These are phyloP conservation scores for Microdochium trichocladiopsis DNA, from an alignment of 2,329 filamentous ascomycete genomes.

Conservation along the genomic window DNA sequence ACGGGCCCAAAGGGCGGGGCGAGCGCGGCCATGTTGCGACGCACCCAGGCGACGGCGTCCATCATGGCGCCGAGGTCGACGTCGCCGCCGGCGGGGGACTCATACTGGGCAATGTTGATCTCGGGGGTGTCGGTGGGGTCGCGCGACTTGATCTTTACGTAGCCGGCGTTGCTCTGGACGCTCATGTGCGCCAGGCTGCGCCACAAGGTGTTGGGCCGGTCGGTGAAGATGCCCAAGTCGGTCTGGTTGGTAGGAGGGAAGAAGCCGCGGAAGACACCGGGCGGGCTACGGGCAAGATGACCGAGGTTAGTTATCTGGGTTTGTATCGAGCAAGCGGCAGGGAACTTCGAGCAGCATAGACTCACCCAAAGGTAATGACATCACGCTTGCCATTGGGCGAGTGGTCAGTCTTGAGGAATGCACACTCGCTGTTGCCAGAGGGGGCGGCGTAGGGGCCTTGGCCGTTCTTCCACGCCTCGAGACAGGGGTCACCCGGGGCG, in stretches of 20 bases:
- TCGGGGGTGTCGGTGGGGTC: slow-evolving; percentile 43
- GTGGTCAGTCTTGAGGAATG: neutral
- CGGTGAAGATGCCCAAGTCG: neutral
- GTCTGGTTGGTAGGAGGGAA: neutral
- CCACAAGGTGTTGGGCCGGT: neutral
- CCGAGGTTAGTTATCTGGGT: neutral
- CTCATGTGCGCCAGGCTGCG: neutral
- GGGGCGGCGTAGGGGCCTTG: neutral
- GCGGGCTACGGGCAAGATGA: neutral
- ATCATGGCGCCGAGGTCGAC: slow-evolving; percentile 33
- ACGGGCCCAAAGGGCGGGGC: neutral
- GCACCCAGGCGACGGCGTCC: slow-evolving; percentile 20
- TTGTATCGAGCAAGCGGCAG: neutral
- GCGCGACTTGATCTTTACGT: slow-evolving; percentile 37
- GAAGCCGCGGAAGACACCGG: neutral
- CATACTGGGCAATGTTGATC: slow-evolving; percentile 34
- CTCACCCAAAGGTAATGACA: neutral
- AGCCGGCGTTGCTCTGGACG: slow-evolving; percentile 33
- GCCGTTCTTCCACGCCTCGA: neutral
- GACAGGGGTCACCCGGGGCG: neutral
- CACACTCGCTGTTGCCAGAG: neutral
- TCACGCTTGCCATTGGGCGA: neutral
- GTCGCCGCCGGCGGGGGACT: slow-evolving; percentile 30
- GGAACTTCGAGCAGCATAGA: neutral
- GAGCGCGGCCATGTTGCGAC: neutral